phyloP scores from a whole-genome alignment of 202 grass and related monocot species.

The Setaria viridis region DNA sequence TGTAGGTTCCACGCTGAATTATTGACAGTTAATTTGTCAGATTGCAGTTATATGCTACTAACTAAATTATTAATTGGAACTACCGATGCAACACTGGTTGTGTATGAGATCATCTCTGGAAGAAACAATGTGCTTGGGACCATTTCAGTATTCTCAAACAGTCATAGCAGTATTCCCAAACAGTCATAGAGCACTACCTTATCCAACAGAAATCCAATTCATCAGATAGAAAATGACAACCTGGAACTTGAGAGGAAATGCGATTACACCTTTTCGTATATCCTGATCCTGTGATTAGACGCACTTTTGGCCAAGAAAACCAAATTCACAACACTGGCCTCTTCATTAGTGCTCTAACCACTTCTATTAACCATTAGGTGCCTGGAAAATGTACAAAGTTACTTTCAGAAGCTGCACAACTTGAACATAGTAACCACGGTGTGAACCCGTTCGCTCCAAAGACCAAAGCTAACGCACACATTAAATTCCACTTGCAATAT shows the following conservation, averaged over 20 bases:
- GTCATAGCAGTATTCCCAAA: not conserved
- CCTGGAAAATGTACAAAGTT: conserved; percentile 25
- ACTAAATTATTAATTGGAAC: not conserved
- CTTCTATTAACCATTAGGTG: conserved; percentile 2
- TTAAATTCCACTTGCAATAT: not conserved
- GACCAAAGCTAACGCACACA: not conserved
- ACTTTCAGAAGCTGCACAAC: conserved; percentile 19
- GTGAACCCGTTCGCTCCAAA: conserved; percentile 30
- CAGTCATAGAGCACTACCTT: not conserved
- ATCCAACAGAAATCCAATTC: not conserved
- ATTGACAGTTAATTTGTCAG: conserved; percentile 7
- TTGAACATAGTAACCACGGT: conserved; percentile 8
- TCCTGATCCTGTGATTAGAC: not conserved
- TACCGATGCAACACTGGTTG: not conserved
- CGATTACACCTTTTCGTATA: not conserved
- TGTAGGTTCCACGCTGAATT: not conserved
- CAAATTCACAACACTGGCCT: not conserved
- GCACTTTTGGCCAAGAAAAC: not conserved
- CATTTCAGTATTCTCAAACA: not conserved
- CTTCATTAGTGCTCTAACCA: conserved; percentile 34
- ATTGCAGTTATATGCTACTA: not conserved
- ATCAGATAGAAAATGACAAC: not conserved
- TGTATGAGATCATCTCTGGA: not conserved
- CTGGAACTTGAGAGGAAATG: not conserved
- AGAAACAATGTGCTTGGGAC: not conserved